phyloP scores from a whole-genome alignment of 179 eudicot genomes.

The Spergularia azorica region DNA sequence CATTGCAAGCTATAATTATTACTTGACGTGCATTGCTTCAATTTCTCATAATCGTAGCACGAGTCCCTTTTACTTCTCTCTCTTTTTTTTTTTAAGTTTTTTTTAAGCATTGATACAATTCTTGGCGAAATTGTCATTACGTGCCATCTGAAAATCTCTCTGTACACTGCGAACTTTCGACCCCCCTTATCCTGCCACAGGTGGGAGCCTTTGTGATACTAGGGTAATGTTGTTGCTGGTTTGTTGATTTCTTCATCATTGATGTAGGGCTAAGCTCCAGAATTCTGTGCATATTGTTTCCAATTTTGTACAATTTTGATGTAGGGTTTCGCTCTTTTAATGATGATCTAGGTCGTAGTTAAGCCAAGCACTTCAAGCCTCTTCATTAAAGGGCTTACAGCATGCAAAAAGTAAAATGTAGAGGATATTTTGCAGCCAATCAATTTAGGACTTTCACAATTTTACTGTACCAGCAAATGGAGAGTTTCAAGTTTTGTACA shows the following conservation, averaged over 20 bases:
- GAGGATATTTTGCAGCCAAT: background rate
- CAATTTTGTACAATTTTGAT: background rate
- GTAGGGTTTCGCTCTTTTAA: background rate
- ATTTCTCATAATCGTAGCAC: no score
- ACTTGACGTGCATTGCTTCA: no score
- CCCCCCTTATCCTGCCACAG: no score
- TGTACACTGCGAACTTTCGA: no score
- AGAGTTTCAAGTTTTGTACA: background rate
- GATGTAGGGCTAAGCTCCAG: background rate
- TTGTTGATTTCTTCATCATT: background rate
- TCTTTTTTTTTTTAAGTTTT: no score
- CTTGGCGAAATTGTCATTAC: no score
- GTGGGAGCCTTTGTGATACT: no score
- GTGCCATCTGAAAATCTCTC: no score
- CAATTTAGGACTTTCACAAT: background rate
- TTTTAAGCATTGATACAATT: no score
- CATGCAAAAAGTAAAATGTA: background rate
- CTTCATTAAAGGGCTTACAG: background rate
- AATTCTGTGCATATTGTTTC: background rate
- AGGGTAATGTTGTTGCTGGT: no score
- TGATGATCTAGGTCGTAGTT: background rate
- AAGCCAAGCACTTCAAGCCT: background rate
- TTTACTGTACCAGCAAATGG: background rate
- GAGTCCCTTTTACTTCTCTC: no score
- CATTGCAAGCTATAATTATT: no score